Percentiles rank a stretch among this genome's conserved stretches.
Evolutionary conservation across 441 rosid species (phyloP).

Genomic region (Flueggea neowawraea): DNA sequence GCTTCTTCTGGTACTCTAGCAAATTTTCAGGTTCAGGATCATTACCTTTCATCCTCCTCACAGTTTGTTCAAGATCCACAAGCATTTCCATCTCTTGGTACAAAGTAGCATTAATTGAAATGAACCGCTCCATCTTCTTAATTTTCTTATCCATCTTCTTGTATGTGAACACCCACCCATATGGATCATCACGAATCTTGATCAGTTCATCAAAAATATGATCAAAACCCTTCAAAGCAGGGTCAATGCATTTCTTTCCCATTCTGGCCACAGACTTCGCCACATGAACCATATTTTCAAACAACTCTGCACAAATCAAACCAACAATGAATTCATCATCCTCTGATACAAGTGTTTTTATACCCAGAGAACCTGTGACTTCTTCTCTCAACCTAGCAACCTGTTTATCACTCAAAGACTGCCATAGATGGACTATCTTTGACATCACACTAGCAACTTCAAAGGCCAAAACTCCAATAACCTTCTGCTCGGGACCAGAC

Average conservation of each 20-base stretch:
- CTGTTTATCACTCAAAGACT: constrained; percentile 79
- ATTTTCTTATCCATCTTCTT: constrained; percentile 88
- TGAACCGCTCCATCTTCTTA: constrained; percentile 88
- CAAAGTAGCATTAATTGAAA: constrained; percentile 64
- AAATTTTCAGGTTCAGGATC: constrained; percentile 55
- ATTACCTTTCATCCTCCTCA: constrained; percentile 62
- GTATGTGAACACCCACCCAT: constrained; percentile 59
- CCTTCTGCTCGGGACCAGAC: constrained; percentile 44
- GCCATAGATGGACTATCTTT: constrained; percentile 86
- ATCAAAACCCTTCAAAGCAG: constrained; percentile 59
- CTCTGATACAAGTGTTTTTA: constrained; percentile 77
- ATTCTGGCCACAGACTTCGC: constrained; percentile 77
- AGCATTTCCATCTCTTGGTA: constrained; percentile 95
- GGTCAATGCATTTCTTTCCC: constrained; percentile 66
- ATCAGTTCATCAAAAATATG: constrained; percentile 51
- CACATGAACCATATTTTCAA: constrained; percentile 56
- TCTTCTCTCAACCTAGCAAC: constrained; percentile 70
- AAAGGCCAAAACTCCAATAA: constrained; percentile 80
- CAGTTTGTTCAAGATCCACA: constrained; percentile 73
- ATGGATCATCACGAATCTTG: constrained; percentile 56
- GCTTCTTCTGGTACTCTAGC: constrained; percentile 73
- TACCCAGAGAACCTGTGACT: constrained; percentile 59
- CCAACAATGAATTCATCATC: constrained; percentile 64
- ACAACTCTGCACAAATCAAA: constrained; percentile 65
- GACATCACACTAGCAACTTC: constrained; percentile 92